phyloP scores from a whole-genome alignment of 768 basidiomycete genomes.

The Boletus subcaerulescens region DNA sequence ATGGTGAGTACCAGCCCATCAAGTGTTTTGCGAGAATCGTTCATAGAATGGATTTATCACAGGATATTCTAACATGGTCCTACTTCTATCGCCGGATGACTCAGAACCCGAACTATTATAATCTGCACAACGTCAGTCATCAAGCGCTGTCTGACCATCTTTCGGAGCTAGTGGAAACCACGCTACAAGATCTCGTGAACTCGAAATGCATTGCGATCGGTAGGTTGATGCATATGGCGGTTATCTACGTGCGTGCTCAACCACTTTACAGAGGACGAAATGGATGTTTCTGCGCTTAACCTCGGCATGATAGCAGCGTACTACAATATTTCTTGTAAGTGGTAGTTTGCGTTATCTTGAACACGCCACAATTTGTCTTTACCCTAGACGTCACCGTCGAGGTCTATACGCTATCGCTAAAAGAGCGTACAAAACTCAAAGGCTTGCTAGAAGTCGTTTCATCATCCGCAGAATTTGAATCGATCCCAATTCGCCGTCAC shows the following conservation, averaged over 20 bases:
- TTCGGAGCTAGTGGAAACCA: conserved; percentile 93
- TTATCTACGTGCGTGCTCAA: neutral
- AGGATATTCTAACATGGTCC: conserved; percentile 98
- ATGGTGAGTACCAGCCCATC: conserved; percentile 51
- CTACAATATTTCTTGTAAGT: conserved; percentile 88
- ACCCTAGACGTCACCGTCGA: conserved; percentile 87
- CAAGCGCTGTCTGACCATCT: conserved; percentile 94
- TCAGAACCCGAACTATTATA: conserved; percentile 95
- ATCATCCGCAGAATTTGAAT: conserved; percentile 95
- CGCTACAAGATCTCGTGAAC: conserved; percentile 84
- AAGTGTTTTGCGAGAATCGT: neutral
- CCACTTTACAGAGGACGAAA: conserved; percentile 67
- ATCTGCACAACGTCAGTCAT: conserved; percentile 91
- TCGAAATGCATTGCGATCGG: conserved; percentile 95
- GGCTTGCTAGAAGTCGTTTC: conserved; percentile 96
- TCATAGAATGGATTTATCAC: neutral
- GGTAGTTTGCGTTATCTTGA: neutral
- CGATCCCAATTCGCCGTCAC: conserved; percentile 91
- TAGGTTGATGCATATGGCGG: conserved; percentile 29
- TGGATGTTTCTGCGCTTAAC: conserved; percentile 89
- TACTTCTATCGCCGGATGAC: conserved; percentile 98
- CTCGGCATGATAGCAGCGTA: conserved; percentile 98
- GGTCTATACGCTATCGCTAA: conserved; percentile 92
- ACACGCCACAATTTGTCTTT: neutral
- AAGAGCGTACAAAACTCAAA: conserved; percentile 95